Evolutionary conservation across 208 protist species (phyloP).

Genomic region (Acanthamoeba pearcei): DNA sequence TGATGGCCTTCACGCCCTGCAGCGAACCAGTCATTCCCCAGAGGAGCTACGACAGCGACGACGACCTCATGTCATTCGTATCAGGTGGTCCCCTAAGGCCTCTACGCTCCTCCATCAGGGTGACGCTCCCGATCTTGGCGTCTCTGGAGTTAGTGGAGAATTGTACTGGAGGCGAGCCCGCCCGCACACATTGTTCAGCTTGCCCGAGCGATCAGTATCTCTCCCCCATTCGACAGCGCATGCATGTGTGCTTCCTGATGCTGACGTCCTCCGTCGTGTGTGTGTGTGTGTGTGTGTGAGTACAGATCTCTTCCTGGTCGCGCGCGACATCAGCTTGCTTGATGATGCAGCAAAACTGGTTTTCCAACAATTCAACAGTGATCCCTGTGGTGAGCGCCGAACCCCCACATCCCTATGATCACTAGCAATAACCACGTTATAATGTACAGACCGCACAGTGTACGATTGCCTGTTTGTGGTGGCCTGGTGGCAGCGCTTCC

Average conservation of each 20-base stretch:
- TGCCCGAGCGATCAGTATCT: not conserved
- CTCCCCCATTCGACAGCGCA: not conserved
- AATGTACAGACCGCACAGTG: not conserved
- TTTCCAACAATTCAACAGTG: not conserved
- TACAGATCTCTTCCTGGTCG: not conserved
- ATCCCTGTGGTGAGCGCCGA: not conserved
- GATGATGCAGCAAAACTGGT: not conserved
- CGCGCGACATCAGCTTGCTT: not conserved
- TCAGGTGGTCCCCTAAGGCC: no score
- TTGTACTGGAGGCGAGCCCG: not conserved
- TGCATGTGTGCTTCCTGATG: not conserved
- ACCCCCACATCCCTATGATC: not conserved
- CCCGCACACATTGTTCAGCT: not conserved
- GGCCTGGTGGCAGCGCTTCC: constrained; percentile 5
- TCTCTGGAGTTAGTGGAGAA: not conserved
- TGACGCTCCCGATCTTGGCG: not conserved
- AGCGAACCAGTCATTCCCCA: no score
- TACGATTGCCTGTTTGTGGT: not conserved
- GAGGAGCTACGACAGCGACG: no score
- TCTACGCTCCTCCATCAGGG: not conserved
- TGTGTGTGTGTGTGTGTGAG: no score
- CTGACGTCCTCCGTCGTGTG: no score
- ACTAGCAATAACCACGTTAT: no score
- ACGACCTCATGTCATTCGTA: no score
- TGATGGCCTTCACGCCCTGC: no score